Conservation (phyloP, 768 basidiomycete species). For the Floccularia luteovirens region DNA sequence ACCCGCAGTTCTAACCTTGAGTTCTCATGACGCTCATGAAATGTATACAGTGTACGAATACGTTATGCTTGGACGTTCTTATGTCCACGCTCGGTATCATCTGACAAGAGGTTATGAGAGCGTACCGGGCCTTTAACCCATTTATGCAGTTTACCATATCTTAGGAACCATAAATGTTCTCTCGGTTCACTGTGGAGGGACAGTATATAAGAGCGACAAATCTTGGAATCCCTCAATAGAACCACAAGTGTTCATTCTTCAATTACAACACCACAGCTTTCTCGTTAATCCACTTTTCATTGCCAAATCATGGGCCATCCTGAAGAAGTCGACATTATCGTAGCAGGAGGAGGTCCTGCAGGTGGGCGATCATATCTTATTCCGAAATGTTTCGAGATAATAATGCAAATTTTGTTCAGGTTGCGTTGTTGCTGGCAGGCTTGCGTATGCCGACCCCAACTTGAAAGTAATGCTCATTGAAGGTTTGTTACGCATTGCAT, state of each 20-base stretch:
- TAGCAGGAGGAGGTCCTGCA: conserved; percentile 63
- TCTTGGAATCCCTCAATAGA: not conserved
- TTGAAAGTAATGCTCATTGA: conserved; percentile 73
- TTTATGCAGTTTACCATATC: too few relatives aligned
- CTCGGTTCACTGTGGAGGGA: too few relatives aligned
- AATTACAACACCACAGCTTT: not conserved
- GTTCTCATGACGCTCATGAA: too few relatives aligned
- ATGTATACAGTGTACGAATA: too few relatives aligned
- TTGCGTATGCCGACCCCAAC: conserved; percentile 66
- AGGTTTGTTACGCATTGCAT: conserved; percentile 24
- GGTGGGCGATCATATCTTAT: conserved; percentile 18
- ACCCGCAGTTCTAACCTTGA: too few relatives aligned
- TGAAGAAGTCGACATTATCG: conserved; percentile 68
- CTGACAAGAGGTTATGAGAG: not conserved
- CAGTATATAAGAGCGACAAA: too few relatives aligned
- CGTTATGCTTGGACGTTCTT: not conserved
- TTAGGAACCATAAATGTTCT: too few relatives aligned
- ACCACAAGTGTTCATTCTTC: not conserved
- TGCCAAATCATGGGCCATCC: conserved; percentile 38
- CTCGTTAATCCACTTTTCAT: not conserved
- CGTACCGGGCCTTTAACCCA: not conserved
- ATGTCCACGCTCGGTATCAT: conserved; percentile 1
- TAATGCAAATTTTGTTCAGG: conserved; percentile 22
- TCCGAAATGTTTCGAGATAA: not conserved
- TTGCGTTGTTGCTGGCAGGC: conserved; percentile 60